Evolutionary conservation across 352 stramenopile species (phyloP).

Genomic region (Globisporangium parvum): DNA sequence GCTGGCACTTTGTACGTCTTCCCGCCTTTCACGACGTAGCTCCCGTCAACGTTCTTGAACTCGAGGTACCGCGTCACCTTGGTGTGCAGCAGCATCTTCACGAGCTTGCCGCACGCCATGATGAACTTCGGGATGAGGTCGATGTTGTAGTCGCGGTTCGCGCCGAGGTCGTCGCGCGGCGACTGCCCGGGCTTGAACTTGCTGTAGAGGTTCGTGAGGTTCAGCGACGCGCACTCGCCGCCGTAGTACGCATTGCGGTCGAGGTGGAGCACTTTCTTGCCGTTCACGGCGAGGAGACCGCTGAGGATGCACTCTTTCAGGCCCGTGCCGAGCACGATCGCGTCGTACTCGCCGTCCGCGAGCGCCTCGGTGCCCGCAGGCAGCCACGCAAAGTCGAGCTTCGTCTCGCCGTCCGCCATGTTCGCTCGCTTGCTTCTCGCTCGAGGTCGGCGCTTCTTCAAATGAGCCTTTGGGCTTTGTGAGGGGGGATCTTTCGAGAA

Average conservation of each 20-base stretch:
- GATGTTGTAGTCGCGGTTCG: conserved; percentile 99
- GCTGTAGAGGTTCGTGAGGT: conserved; percentile 97
- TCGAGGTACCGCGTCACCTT: conserved; percentile 99
- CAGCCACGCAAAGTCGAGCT: conserved; percentile 92
- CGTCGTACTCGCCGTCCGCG: conserved; percentile 99
- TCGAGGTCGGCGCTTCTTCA: not conserved
- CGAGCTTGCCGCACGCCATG: conserved; percentile 99
- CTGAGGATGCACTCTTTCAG: conserved; percentile 99
- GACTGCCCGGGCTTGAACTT: conserved; percentile 85
- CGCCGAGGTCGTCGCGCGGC: conserved; percentile 81
- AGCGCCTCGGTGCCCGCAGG: conserved; percentile 92
- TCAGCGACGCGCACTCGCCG: conserved; percentile 97
- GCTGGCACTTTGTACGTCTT: conserved; percentile 98
- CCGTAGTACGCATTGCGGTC: conserved; percentile 98
- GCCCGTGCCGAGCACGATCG: conserved; percentile 98
- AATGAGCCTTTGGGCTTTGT: not conserved
- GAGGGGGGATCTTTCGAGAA: not conserved
- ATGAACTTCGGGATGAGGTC: conserved; percentile 99
- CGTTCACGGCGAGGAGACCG: conserved; percentile 92
- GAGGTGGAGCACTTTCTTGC: conserved; percentile 96
- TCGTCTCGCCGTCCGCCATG: conserved; percentile 59
- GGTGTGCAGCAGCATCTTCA: conserved; percentile 97
- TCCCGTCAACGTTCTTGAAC: conserved; percentile 98
- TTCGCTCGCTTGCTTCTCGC: conserved; percentile 3
- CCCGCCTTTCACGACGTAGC: conserved; percentile 96